phyloP scores from a whole-genome alignment of 179 eudicot species.

The Sideroxylon spinosum region DNA sequence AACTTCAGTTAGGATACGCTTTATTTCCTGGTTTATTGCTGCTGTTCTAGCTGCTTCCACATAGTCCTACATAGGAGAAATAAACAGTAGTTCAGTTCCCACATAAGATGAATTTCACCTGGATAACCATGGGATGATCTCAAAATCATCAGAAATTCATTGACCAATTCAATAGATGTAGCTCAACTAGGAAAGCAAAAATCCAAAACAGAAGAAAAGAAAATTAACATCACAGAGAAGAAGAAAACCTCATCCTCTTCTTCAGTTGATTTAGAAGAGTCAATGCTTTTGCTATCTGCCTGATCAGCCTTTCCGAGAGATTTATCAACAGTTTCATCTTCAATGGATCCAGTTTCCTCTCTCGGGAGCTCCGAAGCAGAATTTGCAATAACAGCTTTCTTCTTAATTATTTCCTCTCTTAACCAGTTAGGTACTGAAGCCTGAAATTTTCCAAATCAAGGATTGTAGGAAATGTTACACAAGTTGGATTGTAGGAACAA shows the following conservation, averaged over 20 bases:
- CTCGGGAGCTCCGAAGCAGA: conserved; percentile 46
- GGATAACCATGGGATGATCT: background rate
- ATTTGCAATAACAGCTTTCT: conserved; percentile 57
- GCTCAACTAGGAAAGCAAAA: background rate
- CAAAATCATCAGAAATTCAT: conserved; percentile 3
- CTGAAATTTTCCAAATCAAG: conserved; percentile 34
- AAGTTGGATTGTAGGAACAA: conserved; percentile 7
- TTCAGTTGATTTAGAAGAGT: conserved; percentile 70
- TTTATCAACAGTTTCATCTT: conserved; percentile 58
- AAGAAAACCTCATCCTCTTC: conserved; percentile 65
- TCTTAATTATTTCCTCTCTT: conserved; percentile 94
- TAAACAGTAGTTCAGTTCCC: background rate
- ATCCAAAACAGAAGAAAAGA: conserved; percentile 5
- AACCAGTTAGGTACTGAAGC: conserved; percentile 96
- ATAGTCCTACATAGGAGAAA: conserved; percentile 49
- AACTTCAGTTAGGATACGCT: conserved; percentile 89
- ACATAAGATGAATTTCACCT: background rate
- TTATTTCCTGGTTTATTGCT: conserved; percentile 87
- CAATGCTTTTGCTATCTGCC: conserved; percentile 72
- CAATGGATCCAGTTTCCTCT: conserved; percentile 50
- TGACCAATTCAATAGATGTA: conserved; percentile 10
- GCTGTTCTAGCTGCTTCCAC: conserved; percentile 72
- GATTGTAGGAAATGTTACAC: conserved; percentile 7
- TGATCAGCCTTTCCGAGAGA: conserved; percentile 54
- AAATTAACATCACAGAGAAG: background rate